Evolutionary conservation across 805 yeast species (phyloP).

Genomic region (Candida vaughaniae): DNA sequence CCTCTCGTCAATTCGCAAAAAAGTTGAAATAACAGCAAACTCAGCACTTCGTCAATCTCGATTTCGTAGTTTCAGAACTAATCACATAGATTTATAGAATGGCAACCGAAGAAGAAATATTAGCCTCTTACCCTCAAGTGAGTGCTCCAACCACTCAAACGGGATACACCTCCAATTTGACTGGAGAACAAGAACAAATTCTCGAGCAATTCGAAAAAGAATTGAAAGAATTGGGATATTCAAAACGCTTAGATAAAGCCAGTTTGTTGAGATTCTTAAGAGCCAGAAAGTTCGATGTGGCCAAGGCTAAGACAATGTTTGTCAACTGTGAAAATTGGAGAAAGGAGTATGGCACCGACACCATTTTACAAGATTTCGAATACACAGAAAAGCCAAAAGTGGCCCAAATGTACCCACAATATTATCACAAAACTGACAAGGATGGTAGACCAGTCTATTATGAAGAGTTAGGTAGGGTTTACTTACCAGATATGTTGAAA

Average conservation of each 20-base stretch:
- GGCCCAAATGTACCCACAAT: constrained; percentile 90
- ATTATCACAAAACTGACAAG: constrained; percentile 93
- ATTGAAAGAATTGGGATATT: constrained; percentile 63
- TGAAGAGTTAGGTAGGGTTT: constrained; percentile 91
- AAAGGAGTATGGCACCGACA: constrained; percentile 78
- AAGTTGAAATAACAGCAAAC: background rate
- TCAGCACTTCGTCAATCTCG: too few relatives aligned
- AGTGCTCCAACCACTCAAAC: constrained; percentile 60
- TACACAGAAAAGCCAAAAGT: constrained; percentile 92
- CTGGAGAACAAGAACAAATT: constrained; percentile 62
- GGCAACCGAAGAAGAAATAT: constrained; percentile 33
- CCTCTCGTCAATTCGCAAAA: background rate
- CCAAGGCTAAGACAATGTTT: constrained; percentile 78
- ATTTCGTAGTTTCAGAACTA: too few relatives aligned
- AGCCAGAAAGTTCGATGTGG: constrained; percentile 91
- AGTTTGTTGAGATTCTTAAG: constrained; percentile 81
- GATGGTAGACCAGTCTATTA: constrained; percentile 96
- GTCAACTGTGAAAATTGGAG: constrained; percentile 91
- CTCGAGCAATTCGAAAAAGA: constrained; percentile 58
- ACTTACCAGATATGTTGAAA: constrained; percentile 86
- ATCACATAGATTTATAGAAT: constrained; percentile 3
- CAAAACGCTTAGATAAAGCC: constrained; percentile 83
- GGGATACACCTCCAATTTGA: constrained; percentile 81
- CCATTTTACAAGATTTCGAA: constrained; percentile 81
- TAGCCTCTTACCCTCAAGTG: constrained; percentile 68